Evolutionary conservation across 192 early-diverging fungal species (phyloP).

Genomic region (Geranomyces variabilis): DNA sequence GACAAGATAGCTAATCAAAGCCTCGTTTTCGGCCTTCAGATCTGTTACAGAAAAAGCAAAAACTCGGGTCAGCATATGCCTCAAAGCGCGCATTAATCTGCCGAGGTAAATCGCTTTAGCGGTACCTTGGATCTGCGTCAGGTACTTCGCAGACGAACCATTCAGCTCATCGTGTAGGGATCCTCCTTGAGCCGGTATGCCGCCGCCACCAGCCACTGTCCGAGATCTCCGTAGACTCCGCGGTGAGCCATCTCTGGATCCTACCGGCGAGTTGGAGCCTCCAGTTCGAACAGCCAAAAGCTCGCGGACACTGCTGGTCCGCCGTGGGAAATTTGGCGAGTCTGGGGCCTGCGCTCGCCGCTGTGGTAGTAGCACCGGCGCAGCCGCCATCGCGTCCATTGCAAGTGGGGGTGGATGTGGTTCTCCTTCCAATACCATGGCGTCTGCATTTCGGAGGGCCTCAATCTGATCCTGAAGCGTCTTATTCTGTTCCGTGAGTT

Average conservation of each 20-base stretch:
- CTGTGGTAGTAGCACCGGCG: not conserved
- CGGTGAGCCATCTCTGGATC: too few species aligned
- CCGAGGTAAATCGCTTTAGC: too few species aligned
- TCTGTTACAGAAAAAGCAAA: constrained; percentile 4
- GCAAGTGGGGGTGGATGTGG: too few species aligned
- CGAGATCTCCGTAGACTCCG: too few species aligned
- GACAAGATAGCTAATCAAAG: constrained; percentile 26
- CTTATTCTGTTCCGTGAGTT: constrained; percentile 25
- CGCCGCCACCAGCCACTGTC: too few species aligned
- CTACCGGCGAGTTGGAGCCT: too few species aligned
- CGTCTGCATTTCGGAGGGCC: not conserved
- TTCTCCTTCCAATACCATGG: too few species aligned
- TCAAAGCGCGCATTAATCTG: too few species aligned
- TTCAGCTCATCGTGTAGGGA: too few species aligned
- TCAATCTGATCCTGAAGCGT: constrained; percentile 23
- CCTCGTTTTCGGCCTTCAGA: constrained; percentile 15
- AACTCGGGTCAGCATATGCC: not conserved
- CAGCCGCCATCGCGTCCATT: too few species aligned
- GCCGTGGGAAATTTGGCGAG: constrained; percentile 12
- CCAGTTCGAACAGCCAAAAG: not conserved
- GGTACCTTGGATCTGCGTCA: not conserved
- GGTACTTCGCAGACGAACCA: not conserved
- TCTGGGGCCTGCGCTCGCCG: not conserved
- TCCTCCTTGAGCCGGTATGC: too few species aligned
- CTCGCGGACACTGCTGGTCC: constrained; percentile 7